phyloP scores from a whole-genome alignment of 2,329 filamentous ascomycete species.

The Furcasterigmium furcatum region DNA sequence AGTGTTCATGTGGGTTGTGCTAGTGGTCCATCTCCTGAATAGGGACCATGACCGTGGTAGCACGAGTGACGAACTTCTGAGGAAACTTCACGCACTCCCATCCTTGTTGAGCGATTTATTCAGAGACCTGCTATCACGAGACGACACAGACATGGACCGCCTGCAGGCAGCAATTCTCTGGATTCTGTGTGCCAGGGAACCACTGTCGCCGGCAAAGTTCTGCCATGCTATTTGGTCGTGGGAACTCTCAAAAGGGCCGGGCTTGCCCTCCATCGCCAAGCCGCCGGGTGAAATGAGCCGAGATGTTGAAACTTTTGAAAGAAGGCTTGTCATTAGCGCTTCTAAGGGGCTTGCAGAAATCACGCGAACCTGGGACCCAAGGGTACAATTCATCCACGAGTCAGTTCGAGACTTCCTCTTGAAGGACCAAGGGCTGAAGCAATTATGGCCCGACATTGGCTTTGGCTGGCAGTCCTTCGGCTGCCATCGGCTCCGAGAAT shows the following conservation, averaged over 20 bases:
- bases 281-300: no score
- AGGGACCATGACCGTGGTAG: conserved; percentile 23
- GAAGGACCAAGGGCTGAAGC: conserved; percentile 22
- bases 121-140: conserved; percentile 40
- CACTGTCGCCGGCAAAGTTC: conserved; percentile 37
- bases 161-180: conserved; percentile 43
- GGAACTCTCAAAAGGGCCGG: no score
- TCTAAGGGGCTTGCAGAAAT: conserved; percentile 50
- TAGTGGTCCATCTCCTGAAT: conserved; percentile 37
- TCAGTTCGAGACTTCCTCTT: conserved; percentile 47
- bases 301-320: no score
- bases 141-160: conserved; percentile 32
- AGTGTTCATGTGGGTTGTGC: conserved; percentile 39
- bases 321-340: conserved; percentile 31
- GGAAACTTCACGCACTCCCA: conserved; percentile 24
- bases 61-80: not conserved
- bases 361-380: conserved; percentile 21
- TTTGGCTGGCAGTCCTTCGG: no score
- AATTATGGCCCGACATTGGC: conserved; percentile 10
- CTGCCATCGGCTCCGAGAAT: no score
- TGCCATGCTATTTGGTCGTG: conserved; percentile 29
- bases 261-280: no score
- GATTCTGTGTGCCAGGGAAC: conserved; percentile 42
- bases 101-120: conserved; percentile 39
- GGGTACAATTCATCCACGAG: conserved; percentile 52